Evolutionary conservation across 108 stramenopile species (phyloP), one percentile per base, ranked within the genome.

Genomic region (Bacterosira constricta): DNA sequence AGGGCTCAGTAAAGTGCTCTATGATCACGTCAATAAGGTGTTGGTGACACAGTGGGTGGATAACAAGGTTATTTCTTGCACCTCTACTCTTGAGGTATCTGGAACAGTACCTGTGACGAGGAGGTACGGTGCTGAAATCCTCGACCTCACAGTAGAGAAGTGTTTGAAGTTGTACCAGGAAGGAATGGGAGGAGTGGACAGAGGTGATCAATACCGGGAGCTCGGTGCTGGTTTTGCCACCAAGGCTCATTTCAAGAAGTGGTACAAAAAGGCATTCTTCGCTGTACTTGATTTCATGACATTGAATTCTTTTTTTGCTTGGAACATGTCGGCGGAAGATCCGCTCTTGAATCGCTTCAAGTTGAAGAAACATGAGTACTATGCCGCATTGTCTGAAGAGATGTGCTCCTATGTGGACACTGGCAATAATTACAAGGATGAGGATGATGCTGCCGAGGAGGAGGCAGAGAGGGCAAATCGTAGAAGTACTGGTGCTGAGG

Each of bases 191-290:
- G 61, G 29, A 5, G 36, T 62, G 12, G 61, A 62, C 12, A 47
- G 30, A 11, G 15, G 25, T 13, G 59, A 73, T 35, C 71, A 73
- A 34, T 18, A 25, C 6, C 13, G 62, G 11, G 38, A 34, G 8
- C 13, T 15, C 3, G 60, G 26, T 27, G 71, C 62, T 36, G 71
- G 71, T 6, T 73, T 73, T 46, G 61, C 62, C 6, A n/a, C 15
- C 18, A 51, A 63, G 21, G 45, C 32, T 38, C 71, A 59, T 17
- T 73, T 45, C 62, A 63, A 73, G 17, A 73, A 58, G 36, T 73
- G 71, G 71, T 73, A 73, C 47, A 73, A 73, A 32, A 63, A 63
- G 39, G 20, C 46, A 6, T 17, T 6, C 25, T 15, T 73, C 6
- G 71, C 41, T 44, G 31, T 59, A 9, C 7, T 36, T 10, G 61